Conservation (phyloP, 371 early-diverging fungal genomes). For the Mucor velutinosus region DNA sequence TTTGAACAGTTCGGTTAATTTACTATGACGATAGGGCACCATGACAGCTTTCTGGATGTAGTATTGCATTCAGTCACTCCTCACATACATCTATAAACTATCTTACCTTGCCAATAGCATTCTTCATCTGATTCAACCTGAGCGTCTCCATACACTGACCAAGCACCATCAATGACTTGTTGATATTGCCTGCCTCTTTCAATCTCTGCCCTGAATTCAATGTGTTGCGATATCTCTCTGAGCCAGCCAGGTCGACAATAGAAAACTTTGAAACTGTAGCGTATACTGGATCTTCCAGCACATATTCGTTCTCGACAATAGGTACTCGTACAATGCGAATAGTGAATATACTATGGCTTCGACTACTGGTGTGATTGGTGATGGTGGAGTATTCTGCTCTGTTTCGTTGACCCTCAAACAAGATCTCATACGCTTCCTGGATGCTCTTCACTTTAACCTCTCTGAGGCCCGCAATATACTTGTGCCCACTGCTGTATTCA, state of each 20-base stretch:
- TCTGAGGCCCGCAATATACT: slow-evolving; percentile 57
- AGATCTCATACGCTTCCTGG: slow-evolving; percentile 64
- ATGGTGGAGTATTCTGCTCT: slow-evolving; percentile 67
- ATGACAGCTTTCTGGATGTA: slow-evolving; percentile 40
- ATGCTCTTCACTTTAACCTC: slow-evolving; percentile 63
- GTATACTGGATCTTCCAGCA: slow-evolving; percentile 48
- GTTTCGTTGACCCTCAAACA: slow-evolving; percentile 63
- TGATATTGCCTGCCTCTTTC: slow-evolving; percentile 94
- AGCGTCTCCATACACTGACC: slow-evolving; percentile 84
- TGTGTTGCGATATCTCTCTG: slow-evolving; percentile 87
- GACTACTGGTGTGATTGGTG: slow-evolving; percentile 63
- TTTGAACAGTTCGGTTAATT: slow-evolving; percentile 72
- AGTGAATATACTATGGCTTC: slow-evolving; percentile 77
- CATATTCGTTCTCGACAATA: slow-evolving; percentile 51
- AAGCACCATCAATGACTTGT: slow-evolving; percentile 91
- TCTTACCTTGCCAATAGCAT: slow-evolving; percentile 42
- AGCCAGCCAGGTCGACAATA: slow-evolving; percentile 97
- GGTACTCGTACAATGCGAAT: slow-evolving; percentile 64
- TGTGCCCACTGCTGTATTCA: slow-evolving; percentile 56
- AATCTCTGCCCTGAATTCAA: slow-evolving; percentile 77
- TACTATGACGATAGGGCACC: slow-evolving; percentile 74
- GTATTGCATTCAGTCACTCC: not conserved
- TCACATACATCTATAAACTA: not conserved
- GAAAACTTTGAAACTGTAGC: slow-evolving; percentile 64
- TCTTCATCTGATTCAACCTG: slow-evolving; percentile 57